Conservation (phyloP, 352 stramenopile genomes). For the Phytophthora palmivora region DNA sequence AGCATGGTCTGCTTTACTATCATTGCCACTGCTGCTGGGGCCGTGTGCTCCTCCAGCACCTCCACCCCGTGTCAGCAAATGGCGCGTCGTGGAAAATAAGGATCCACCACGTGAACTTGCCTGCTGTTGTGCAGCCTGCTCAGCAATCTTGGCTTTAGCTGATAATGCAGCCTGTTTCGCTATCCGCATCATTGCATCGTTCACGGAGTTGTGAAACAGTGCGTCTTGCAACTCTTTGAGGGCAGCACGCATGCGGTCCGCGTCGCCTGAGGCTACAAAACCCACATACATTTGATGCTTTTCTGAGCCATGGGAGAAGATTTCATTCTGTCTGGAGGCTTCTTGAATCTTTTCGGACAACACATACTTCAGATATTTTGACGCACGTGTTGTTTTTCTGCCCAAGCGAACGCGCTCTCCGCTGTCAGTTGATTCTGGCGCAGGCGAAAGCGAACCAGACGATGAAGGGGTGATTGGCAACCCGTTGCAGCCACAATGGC, state of each 20-base stretch:
- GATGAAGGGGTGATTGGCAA: slow-evolving; percentile 15
- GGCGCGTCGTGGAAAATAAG: slow-evolving; percentile 75
- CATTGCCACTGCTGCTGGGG: slow-evolving; percentile 28
- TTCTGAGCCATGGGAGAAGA: slow-evolving; percentile 76
- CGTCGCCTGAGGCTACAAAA: slow-evolving; percentile 54
- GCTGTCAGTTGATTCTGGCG: slow-evolving; percentile 13
- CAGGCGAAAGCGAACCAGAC: slow-evolving; percentile 16
- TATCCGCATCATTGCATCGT: slow-evolving; percentile 86
- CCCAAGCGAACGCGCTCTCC: slow-evolving; percentile 19
- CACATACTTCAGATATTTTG: slow-evolving; percentile 80
- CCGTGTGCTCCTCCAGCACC: slow-evolving; percentile 26
- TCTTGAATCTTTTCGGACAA: slow-evolving; percentile 81
- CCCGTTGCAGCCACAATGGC: slow-evolving; percentile 22
- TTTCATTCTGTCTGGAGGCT: slow-evolving; percentile 65
- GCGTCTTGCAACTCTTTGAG: slow-evolving; percentile 66
- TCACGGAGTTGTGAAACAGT: slow-evolving; percentile 76
- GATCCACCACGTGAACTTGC: slow-evolving; percentile 61
- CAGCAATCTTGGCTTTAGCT: slow-evolving; percentile 82
- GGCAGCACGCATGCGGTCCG: slow-evolving; percentile 61
- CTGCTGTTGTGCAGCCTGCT: slow-evolving; percentile 79
- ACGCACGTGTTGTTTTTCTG: slow-evolving; percentile 30
- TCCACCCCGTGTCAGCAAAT: slow-evolving; percentile 62
- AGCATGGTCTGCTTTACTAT: slow-evolving; percentile 40
- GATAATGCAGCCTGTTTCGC: slow-evolving; percentile 80
- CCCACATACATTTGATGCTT: slow-evolving; percentile 60